A percentile compares a stretch with the other conserved stretches of the same genome.
Evolutionary conservation across 208 protist species (phyloP).

Genomic region (Trypanosoma platydactyli): DNA sequence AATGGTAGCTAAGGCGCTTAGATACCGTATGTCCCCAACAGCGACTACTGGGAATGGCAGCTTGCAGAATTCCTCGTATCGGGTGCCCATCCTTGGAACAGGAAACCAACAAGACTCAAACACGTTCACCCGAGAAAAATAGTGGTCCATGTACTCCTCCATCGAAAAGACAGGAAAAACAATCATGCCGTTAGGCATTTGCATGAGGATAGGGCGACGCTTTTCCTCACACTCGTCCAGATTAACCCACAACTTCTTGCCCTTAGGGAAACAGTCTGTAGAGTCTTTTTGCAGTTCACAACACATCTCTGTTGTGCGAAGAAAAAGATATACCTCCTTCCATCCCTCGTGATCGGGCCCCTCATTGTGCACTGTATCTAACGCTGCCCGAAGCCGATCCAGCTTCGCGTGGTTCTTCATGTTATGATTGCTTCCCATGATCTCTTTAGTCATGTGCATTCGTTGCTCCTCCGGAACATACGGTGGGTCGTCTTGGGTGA

Average conservation of each 20-base stretch:
- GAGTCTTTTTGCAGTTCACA: constrained; percentile 54
- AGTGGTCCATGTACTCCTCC: constrained; percentile 87
- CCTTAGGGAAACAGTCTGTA: constrained; percentile 73
- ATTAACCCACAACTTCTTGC: constrained; percentile 86
- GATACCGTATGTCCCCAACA: constrained; percentile 67
- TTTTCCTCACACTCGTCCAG: constrained; percentile 81
- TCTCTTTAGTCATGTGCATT: constrained; percentile 55
- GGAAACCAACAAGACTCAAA: constrained; percentile 90
- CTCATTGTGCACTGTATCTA: constrained; percentile 69
- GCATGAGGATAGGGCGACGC: constrained; percentile 63
- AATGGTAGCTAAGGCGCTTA: constrained; percentile 72
- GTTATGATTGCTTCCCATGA: constrained; percentile 62
- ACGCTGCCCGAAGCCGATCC: constrained; percentile 69
- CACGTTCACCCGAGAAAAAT: constrained; percentile 62
- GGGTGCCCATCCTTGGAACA: constrained; percentile 68
- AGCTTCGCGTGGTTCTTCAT: constrained; percentile 67
- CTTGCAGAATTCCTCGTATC: constrained; percentile 79
- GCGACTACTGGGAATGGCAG: constrained; percentile 79
- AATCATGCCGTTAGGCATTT: constrained; percentile 80
- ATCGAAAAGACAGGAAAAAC: constrained; percentile 87
- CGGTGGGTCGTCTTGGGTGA: constrained; percentile 50
- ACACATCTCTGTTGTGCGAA: constrained; percentile 89
- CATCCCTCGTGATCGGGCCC: constrained; percentile 51
- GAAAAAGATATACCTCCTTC: constrained; percentile 85
- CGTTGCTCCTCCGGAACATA: constrained; percentile 79